These are phyloP conservation scores for Stachybotrys chartarum DNA, from an alignment of 2,329 filamentous ascomycete species.

Conservation along the genomic window DNA sequence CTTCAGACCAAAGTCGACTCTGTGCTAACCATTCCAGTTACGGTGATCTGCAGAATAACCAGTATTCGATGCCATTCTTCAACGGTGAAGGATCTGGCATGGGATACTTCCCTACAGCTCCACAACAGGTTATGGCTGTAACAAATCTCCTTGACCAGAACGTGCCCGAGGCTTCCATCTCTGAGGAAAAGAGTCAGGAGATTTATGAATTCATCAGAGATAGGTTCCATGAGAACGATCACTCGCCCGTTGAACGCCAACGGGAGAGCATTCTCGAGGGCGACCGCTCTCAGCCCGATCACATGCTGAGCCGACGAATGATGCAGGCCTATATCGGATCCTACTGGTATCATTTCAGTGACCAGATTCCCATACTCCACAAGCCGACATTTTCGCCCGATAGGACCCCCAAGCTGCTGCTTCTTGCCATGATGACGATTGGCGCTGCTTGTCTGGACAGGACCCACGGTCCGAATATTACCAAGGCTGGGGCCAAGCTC, in stretches of 20 bases:
- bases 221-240: conserved; percentile 74
- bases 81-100: conserved; percentile 36
- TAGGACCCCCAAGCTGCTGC: conserved; percentile 73
- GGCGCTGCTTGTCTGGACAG: conserved; percentile 86
- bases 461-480: conserved; percentile 65
- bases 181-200: conserved; percentile 79
- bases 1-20: background rate
- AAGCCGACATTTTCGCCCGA: conserved; percentile 89
- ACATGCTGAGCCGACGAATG: conserved; percentile 79
- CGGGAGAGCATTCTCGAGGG: conserved; percentile 75
- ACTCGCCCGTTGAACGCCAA: conserved; percentile 64
- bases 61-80: conserved; percentile 37
- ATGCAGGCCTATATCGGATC: conserved; percentile 92
- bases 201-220: conserved; percentile 74
- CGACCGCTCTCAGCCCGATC: conserved; percentile 57
- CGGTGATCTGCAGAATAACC: conserved; percentile 38
- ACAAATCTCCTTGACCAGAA: conserved; percentile 77
- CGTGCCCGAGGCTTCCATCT: conserved; percentile 71
- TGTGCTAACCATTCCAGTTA: conserved; percentile 37
- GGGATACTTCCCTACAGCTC: conserved; percentile 51
- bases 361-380: conserved; percentile 89
- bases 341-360: conserved; percentile 93
- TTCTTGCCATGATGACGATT: conserved; percentile 87
- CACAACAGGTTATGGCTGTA: conserved; percentile 82
- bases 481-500: conserved; percentile 70